A percentile compares a stretch with the other conserved stretches of the same genome.
These are phyloP conservation scores for Beauveria australis DNA, from an alignment of 2,329 filamentous ascomycete genomes.

Conservation along the genomic window DNA sequence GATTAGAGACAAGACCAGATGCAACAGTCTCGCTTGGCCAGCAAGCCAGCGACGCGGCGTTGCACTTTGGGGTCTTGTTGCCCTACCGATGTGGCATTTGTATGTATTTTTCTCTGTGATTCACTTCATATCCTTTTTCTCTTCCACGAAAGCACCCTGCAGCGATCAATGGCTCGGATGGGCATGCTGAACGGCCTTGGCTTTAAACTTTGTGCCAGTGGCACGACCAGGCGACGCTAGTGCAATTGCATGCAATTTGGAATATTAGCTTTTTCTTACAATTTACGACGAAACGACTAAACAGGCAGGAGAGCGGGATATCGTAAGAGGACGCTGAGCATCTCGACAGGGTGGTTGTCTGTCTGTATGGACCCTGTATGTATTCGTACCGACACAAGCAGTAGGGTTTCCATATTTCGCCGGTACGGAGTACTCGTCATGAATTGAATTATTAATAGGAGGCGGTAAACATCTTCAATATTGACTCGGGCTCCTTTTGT, in stretches of 20 bases:
- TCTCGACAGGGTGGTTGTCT: no score
- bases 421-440: neutral
- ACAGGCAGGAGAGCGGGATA: no score
- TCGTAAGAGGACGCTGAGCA: no score
- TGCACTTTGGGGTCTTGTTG: neutral
- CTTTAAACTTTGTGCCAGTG: neutral
- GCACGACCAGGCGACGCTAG: neutral
- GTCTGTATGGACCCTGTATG: no score
- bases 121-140: neutral
- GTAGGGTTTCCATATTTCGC: no score
- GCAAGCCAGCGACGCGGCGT: neutral
- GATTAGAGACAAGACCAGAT: constrained; percentile 5
- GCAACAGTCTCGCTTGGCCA: neutral
- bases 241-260: neutral
- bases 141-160: neutral
- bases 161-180: neutral
- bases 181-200: neutral
- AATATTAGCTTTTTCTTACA: neutral
- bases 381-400: no score
- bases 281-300: no score
- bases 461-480: neutral
- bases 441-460: neutral
- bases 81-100: neutral
- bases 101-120: neutral
- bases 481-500: constrained; percentile 1